Evolutionary conservation across 345 rosid species (phyloP).

Genomic region (Populus tremula): DNA sequence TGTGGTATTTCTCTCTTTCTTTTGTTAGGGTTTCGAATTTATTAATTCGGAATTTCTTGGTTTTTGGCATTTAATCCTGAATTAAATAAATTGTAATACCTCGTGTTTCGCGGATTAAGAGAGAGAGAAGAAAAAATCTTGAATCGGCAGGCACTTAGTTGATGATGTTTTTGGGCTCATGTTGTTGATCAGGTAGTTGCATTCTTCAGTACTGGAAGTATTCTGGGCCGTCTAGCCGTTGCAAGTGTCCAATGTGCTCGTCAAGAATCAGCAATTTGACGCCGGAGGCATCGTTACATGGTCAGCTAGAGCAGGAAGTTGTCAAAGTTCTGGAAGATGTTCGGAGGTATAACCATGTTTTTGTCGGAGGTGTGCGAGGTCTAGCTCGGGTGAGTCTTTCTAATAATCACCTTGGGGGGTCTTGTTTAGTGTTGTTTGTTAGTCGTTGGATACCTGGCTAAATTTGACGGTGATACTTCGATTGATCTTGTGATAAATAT

Average conservation of each 20-base stretch:
- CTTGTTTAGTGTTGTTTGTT: too few relatives aligned
- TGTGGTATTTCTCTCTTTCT: slow-evolving; percentile 47
- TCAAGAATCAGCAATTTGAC: slow-evolving; percentile 49
- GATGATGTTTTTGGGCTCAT: neutral
- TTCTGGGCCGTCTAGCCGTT: slow-evolving; percentile 63
- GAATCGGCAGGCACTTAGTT: too few relatives aligned
- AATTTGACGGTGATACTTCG: too few relatives aligned
- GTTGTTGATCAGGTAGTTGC: slow-evolving; percentile 52
- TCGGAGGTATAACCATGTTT: slow-evolving; percentile 68
- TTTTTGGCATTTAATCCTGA: too few relatives aligned
- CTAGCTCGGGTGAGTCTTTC: slow-evolving; percentile 47
- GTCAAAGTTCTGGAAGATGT: slow-evolving; percentile 51
- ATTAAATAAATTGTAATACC: too few relatives aligned
- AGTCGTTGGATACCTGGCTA: too few relatives aligned
- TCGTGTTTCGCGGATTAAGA: too few relatives aligned
- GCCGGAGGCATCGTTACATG: slow-evolving; percentile 51
- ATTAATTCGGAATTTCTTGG: too few relatives aligned
- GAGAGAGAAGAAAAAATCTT: too few relatives aligned
- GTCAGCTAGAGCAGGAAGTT: slow-evolving; percentile 46
- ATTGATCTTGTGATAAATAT: neutral
- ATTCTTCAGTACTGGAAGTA: slow-evolving; percentile 90
- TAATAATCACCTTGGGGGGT: too few relatives aligned
- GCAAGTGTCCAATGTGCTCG: slow-evolving; percentile 91
- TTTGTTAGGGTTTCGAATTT: neutral
- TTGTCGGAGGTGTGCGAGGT: slow-evolving; percentile 67